Evolutionary conservation across 2,329 filamentous ascomycete genomes (phyloP).

Genomic region (Sordariomycetes sp.): DNA sequence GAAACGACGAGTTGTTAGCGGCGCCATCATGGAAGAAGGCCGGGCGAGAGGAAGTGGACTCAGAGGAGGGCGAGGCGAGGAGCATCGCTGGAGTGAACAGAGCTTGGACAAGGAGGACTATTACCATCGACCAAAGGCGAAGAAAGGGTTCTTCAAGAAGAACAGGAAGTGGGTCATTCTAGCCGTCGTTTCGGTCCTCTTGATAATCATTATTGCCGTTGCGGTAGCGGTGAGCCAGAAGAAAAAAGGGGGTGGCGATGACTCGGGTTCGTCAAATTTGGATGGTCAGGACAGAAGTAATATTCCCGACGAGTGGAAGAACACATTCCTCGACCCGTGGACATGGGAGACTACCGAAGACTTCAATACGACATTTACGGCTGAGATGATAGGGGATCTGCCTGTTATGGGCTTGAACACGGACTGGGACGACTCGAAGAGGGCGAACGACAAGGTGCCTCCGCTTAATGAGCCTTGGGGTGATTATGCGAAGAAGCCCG

Average conservation of each 20-base stretch:
- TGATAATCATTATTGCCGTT: conserved; percentile 60
- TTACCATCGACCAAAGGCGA: conserved; percentile 30
- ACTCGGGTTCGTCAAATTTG: conserved; percentile 26
- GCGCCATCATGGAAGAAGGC: conserved; percentile 61
- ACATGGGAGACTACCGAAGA: conserved; percentile 83
- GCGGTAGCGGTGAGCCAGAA: conserved; percentile 58
- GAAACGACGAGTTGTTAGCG: conserved; percentile 59
- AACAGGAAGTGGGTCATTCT: conserved; percentile 46
- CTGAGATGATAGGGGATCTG: conserved; percentile 74
- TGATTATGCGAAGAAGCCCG: conserved; percentile 67
- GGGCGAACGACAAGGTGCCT: conserved; percentile 72
- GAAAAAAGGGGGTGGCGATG: conserved; percentile 12
- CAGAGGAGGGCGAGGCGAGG: conserved; percentile 35
- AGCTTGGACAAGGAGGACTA: conserved; percentile 40
- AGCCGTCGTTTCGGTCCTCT: conserved; percentile 40
- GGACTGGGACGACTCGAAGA: conserved; percentile 74
- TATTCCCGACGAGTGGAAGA: conserved; percentile 59
- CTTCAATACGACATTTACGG: conserved; percentile 93
- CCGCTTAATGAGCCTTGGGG: conserved; percentile 68
- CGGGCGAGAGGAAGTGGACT: conserved; percentile 27
- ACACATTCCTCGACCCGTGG: conserved; percentile 78
- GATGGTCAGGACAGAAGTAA: conserved; percentile 42
- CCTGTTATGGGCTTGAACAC: conserved; percentile 82
- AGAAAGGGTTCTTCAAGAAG: conserved; percentile 48
- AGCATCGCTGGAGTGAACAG: conserved; percentile 26